Base-by-base conservation (phyloP, 371 early-diverging fungal species). In the Apophysomyces elegans region DNA sequence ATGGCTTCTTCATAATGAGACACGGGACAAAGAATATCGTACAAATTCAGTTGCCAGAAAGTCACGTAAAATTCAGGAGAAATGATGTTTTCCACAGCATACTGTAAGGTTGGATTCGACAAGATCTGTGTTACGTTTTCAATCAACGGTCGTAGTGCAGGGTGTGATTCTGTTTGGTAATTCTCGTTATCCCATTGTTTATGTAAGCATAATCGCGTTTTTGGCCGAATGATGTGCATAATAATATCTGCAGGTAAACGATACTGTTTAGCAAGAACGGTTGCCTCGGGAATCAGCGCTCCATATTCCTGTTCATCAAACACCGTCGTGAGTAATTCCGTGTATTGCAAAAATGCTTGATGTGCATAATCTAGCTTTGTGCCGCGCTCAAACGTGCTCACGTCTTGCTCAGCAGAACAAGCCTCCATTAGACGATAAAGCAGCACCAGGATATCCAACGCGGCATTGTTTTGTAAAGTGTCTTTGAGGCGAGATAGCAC, bases 11-110 rank as follows among this genome's bases (percentile, higher is more conserved):
- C 68, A 79, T 96, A 96, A 64, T 88, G 86, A 0, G 70, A 74
- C 35, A 72, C 73, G 8, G 97, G 97, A 12, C 92, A 88, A 59
- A 84, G 78, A 7, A 96, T 91, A 68, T 97, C 97, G 68, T 93
- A 91, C 1, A 93, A 69, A 3, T 84, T 76, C 38, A 97, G 73
- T 57, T 91, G 89, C 96, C 96, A 96, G 66, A 96, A 97, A 0
- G 90, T 88, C 0, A 85, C 81, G 64, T 88, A 96, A 74, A 96
- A 95, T 62, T 89, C 84, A 0, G 93, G 83, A 3, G 88, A 84
- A 37, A 96, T 74, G n/a, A 73, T 68, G 13, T 78, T 70, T n/a
- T 77, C 67, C 18, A 78, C 65, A 0, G 73, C 73, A 50, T n/a
- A 18, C 11, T 50, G 54, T 50, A 50, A 21, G 9, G 21, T 21